These are phyloP conservation scores for Lepiota brunneoincarnata DNA, from an alignment of 768 basidiomycete genomes.

Conservation along the genomic window DNA sequence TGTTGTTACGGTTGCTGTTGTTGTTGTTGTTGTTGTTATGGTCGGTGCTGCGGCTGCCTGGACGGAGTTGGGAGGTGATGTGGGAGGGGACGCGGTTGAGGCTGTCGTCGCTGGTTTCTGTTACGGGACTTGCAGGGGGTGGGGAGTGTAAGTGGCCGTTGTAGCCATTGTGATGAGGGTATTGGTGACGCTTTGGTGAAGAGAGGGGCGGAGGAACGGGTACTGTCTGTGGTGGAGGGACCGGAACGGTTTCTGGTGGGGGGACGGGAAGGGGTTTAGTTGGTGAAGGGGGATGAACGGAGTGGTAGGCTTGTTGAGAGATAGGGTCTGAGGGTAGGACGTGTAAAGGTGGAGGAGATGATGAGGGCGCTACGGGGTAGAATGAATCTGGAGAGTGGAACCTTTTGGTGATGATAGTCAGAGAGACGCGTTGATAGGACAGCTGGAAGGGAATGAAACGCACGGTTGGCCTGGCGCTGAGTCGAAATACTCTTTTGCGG, in stretches of 20 bases:
- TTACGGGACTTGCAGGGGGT: not conserved
- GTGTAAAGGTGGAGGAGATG: not conserved
- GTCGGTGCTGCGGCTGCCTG: too few species aligned
- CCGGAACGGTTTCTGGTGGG: not conserved
- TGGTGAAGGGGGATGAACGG: not conserved
- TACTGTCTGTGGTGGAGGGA: not conserved
- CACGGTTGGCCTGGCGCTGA: slow-evolving; percentile 5
- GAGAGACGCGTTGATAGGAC: not conserved
- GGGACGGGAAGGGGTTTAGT: not conserved
- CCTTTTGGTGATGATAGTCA: not conserved
- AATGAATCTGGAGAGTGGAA: not conserved
- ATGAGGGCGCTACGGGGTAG: not conserved
- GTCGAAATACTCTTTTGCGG: not conserved
- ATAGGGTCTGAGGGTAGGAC: not conserved
- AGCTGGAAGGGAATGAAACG: not conserved
- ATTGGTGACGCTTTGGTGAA: not conserved
- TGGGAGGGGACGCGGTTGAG: slow-evolving; percentile 1
- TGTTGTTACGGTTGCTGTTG: not conserved
- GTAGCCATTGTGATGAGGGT: not conserved
- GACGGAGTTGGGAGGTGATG: not conserved
- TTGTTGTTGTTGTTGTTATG: not conserved
- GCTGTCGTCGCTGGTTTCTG: slow-evolving; percentile 7
- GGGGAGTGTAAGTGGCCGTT: not conserved
- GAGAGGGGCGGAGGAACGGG: slow-evolving; percentile 2
- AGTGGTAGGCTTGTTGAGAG: not conserved